Base-by-base conservation (phyloP, 257 asterid genomes). In the Craterostigma plantagineum region DNA sequence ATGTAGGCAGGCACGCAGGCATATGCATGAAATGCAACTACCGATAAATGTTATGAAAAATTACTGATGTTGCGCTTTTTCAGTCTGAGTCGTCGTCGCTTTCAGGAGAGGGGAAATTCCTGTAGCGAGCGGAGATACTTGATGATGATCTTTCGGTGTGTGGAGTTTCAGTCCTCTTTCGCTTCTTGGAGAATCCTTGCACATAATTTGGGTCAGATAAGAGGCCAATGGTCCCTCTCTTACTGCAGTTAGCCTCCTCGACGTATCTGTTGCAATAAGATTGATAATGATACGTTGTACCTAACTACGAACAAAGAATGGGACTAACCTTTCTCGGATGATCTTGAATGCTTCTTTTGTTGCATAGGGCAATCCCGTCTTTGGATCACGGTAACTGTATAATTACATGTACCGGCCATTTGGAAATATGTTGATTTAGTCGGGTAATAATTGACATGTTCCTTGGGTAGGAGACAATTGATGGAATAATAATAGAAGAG, bases 331-430 rank as follows among this genome's bases (percentile, higher is more conserved):
- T 61, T 87, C 72, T 9, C 91, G 78, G 38, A 82, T 79, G 58
- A 66, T 53, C 68, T 74, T 76, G 69, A 87, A 87, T 43, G 98
- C 98, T 72, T 87, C 98, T 63, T 79, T 83, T 41, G 92, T 82
- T 41, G 98, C 95, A 61, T 87, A 87, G 30, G 91, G 93, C 51
- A 57, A 60, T 49, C 93, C 86, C 9, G 93, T 79, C 66, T 68
- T 75, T 5, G 98, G 93, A 57, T 87, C 95, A 16, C 90, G 92
- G 60, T 77, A 87, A 52, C 93, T 80, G 68, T 57, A 52, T 43
- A 13, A 13, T 33, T 42, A 35, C 52, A 56, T 37, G 33, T 34
- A 60, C 16, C 45, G 42, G 15, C 40, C 46, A 23, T 23, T 23
- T 23, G 6, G 30, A 6, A 23, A 23, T 23, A 23, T 23, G 30